Conservation (phyloP, 2,329 filamentous ascomycete genomes). For the Hypoxylon sp. region DNA sequence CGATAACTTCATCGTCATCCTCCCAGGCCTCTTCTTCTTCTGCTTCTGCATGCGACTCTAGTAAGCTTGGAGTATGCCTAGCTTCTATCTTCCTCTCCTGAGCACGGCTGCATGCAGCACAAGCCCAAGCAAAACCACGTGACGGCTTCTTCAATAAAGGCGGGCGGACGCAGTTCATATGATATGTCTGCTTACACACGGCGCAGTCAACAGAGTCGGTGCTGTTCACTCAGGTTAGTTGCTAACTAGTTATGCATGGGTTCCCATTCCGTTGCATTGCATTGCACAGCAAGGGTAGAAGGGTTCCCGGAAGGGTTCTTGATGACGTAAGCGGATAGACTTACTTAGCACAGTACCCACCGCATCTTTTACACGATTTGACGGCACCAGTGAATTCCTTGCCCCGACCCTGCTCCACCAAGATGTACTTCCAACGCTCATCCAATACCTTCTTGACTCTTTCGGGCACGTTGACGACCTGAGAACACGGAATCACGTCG, state of each 20-base stretch:
- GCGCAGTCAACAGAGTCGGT: conserved; percentile 97
- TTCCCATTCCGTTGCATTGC: not conserved
- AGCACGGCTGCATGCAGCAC: conserved; percentile 94
- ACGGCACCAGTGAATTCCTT: conserved; percentile 97
- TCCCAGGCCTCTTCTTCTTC: conserved; percentile 74
- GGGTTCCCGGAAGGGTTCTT: conserved; percentile 17
- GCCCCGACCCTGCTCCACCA: conserved; percentile 92
- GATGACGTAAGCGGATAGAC: conserved; percentile 54
- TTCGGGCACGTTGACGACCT: conserved; percentile 95
- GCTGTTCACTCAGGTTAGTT: conserved; percentile 59
- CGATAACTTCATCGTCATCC: conserved; percentile 78
- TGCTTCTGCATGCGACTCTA: conserved; percentile 75
- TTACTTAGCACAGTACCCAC: conserved; percentile 90
- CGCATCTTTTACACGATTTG: conserved; percentile 95
- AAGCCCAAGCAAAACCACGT: conserved; percentile 97
- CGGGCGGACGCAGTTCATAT: conserved; percentile 97
- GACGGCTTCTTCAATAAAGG: conserved; percentile 95
- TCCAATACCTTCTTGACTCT: conserved; percentile 96
- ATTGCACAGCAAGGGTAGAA: conserved; percentile 25
- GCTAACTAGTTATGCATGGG: conserved; percentile 20
- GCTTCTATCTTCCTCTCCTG: conserved; percentile 94
- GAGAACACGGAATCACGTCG: conserved; percentile 91
- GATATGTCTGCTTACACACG: conserved; percentile 93
- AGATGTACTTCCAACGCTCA: conserved; percentile 95
- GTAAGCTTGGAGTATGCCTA: conserved; percentile 82